A percentile compares a stretch with the other conserved stretches of the same genome.
These are phyloP conservation scores for Amanita thiersii DNA, from an alignment of 768 basidiomycete genomes.

Conservation along the genomic window DNA sequence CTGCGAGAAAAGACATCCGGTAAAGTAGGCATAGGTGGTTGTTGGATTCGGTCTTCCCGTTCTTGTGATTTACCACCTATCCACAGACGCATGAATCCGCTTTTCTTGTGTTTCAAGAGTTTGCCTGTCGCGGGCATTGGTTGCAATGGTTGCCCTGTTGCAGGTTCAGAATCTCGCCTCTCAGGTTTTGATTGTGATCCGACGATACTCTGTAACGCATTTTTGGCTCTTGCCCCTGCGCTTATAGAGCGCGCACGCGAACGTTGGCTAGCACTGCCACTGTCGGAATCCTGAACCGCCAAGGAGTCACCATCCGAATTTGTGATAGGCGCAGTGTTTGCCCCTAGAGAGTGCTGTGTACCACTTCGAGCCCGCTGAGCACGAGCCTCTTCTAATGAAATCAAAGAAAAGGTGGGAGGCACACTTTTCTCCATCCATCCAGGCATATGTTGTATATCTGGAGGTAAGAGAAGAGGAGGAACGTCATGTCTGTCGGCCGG, in stretches of 20 bases:
- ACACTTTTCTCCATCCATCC: slow-evolving; percentile 42
- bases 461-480: slow-evolving; percentile 15
- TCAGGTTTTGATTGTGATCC: slow-evolving; percentile 30
- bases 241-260: slow-evolving; percentile 55
- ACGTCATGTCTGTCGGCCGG: slow-evolving; percentile 19
- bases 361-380: slow-evolving; percentile 55
- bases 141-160: slow-evolving; percentile 9
- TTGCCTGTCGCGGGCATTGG: slow-evolving; percentile 26
- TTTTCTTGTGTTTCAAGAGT: slow-evolving; percentile 66
- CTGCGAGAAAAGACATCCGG: slow-evolving; percentile 27
- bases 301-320: slow-evolving; percentile 17
- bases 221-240: slow-evolving; percentile 45
- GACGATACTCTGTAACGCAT: slow-evolving; percentile 34
- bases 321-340: slow-evolving; percentile 18
- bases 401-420: slow-evolving; percentile 53
- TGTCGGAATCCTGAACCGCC: slow-evolving; percentile 7
- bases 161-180: slow-evolving; percentile 32
- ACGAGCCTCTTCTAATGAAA: slow-evolving; percentile 73
- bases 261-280: slow-evolving; percentile 11
- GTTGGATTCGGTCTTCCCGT: slow-evolving; percentile 33
- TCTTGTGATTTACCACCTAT: slow-evolving; percentile 44
- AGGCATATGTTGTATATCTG: slow-evolving; percentile 26
- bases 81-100: slow-evolving; percentile 75
- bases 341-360: slow-evolving; percentile 26
- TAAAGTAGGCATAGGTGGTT: slow-evolving; percentile 52